These are phyloP conservation scores for Annulohypoxylon nitens DNA, from an alignment of 495 filamentous ascomycete species.

Conservation along the genomic window DNA sequence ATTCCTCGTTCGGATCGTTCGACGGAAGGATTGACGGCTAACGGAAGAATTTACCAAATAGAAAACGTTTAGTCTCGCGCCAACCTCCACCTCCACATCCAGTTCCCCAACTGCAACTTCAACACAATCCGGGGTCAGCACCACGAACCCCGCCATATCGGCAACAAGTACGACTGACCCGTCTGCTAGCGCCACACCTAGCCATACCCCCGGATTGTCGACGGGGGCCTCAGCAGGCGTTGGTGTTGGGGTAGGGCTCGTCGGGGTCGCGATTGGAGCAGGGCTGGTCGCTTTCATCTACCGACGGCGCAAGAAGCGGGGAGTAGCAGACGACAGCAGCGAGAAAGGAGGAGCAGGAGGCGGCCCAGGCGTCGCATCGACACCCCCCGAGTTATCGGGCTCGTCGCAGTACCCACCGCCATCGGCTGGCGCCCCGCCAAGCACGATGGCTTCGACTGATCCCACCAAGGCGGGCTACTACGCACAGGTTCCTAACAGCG, in stretches of 20 bases:
- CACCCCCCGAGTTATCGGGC: not conserved
- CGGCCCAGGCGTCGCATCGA: not conserved
- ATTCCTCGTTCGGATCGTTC: not conserved
- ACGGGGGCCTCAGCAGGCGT: constrained; percentile 31
- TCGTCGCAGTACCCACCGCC: constrained; percentile 36
- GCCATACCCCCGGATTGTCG: constrained; percentile 20
- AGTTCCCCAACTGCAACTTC: constrained; percentile 14
- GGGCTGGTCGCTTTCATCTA: not conserved
- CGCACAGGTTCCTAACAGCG: not conserved
- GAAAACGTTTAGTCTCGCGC: constrained; percentile 34
- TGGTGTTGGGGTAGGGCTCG: constrained; percentile 30
- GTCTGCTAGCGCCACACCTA: constrained; percentile 15
- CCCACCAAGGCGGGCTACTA: not conserved
- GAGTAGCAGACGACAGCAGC: not conserved
- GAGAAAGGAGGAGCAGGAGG: not conserved
- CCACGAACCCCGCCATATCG: constrained; percentile 5
- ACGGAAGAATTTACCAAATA: constrained; percentile 15
- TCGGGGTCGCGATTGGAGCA: too few species aligned
- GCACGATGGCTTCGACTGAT: not conserved
- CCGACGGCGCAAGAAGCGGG: constrained; percentile 11
- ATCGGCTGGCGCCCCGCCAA: constrained; percentile 11
- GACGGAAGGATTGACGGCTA: not conserved
- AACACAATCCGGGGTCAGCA: constrained; percentile 32
- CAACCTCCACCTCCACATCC: constrained; percentile 11
- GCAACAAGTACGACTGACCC: constrained; percentile 14